A percentile compares a stretch with the other conserved stretches of the same genome.
Evolutionary conservation across 108 stramenopile genomes (phyloP).

Genomic region (Ochromonas danica): DNA sequence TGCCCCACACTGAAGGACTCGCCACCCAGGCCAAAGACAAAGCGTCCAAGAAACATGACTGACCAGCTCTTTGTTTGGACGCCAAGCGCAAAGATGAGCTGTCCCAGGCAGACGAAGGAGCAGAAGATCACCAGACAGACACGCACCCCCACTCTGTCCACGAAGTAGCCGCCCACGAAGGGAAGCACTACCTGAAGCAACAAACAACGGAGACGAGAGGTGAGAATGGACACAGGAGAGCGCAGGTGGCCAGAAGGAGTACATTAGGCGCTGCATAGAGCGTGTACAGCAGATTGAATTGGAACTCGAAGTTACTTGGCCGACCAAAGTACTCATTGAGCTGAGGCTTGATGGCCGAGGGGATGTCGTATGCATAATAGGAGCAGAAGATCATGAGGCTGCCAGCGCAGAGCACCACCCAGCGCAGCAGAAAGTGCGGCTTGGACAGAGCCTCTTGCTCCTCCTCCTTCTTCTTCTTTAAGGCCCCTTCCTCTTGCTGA

Average conservation of each 20-base stretch:
- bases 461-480: too few species aligned
- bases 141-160: constrained; percentile 37
- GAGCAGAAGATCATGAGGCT: constrained; percentile 26
- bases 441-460: too few species aligned
- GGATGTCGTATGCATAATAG: constrained; percentile 36
- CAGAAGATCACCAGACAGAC: background rate
- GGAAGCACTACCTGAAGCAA: too few species aligned
- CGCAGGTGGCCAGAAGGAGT: too few species aligned
- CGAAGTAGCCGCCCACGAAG: constrained; percentile 36
- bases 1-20: constrained; percentile 35
- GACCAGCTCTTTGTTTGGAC: background rate
- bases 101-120: background rate
- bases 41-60: constrained; percentile 27
- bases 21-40: constrained; percentile 38
- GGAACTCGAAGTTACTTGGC: constrained; percentile 6
- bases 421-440: constrained; percentile 10
- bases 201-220: too few species aligned
- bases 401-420: constrained; percentile 21
- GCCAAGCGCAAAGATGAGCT: constrained; percentile 26
- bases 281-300: constrained; percentile 42
- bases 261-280: constrained; percentile 39
- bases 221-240: too few species aligned
- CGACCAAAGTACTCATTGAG: constrained; percentile 11
- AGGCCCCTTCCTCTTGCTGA: too few species aligned
- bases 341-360: constrained; percentile 24